Conservation (phyloP, 345 rosid species). For the Cardamine chenopodiifolia region DNA sequence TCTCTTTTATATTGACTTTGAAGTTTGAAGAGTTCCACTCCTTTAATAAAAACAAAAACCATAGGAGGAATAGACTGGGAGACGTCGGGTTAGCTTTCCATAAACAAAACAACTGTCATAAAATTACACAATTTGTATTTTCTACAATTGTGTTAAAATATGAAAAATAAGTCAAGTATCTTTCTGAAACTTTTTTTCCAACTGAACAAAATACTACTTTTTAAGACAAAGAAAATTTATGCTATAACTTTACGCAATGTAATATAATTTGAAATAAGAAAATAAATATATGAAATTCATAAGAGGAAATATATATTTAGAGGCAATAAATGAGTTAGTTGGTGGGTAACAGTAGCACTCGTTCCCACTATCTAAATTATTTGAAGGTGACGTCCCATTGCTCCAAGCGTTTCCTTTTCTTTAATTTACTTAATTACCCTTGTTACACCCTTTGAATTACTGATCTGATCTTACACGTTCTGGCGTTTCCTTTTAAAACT, state of each 20-base stretch:
- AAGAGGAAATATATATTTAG: neutral
- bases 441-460: neutral
- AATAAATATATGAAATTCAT: neutral
- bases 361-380: slow-evolving; percentile 37
- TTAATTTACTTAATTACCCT: neutral
- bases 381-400: slow-evolving; percentile 37
- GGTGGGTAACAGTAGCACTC: slow-evolving; percentile 44
- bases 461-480: neutral
- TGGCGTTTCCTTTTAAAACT: neutral
- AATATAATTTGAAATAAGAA: neutral
- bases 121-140: neutral
- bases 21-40: neutral
- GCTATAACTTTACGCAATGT: neutral
- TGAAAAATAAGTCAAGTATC: neutral
- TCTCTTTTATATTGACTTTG: slow-evolving; percentile 14
- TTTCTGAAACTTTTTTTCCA: neutral
- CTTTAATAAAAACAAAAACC: neutral
- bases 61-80: neutral
- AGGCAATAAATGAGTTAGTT: slow-evolving; percentile 41
- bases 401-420: slow-evolving; percentile 6
- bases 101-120: neutral
- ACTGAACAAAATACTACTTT: neutral
- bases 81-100: neutral
- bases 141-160: neutral
- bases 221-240: neutral